Evolutionary conservation across 1,139 yeast genomes (phyloP).

Genomic region (Pichia kudriavzevii): DNA sequence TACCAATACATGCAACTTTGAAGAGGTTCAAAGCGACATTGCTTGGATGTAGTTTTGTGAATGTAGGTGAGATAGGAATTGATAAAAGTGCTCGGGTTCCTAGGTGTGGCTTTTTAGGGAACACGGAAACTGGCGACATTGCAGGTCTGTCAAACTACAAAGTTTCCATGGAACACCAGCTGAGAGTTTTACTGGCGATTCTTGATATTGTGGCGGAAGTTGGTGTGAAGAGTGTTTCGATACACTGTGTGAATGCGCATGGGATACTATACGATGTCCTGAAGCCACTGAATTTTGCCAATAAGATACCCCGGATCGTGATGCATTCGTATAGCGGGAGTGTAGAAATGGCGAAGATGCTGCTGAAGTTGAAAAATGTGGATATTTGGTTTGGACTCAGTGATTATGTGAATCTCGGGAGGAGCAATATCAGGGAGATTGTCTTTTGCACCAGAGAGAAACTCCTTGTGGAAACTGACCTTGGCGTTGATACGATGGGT

Average conservation of each 20-base stretch:
- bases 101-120: slow-evolving; percentile 47
- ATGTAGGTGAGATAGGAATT: slow-evolving; percentile 84
- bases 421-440: slow-evolving; percentile 27
- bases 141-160: slow-evolving; percentile 17
- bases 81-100: slow-evolving; percentile 75
- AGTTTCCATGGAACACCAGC: slow-evolving; percentile 63
- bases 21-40: slow-evolving; percentile 25
- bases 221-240: slow-evolving; percentile 42
- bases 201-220: slow-evolving; percentile 42
- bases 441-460: slow-evolving; percentile 27
- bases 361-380: slow-evolving; percentile 42
- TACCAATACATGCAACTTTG: slow-evolving; percentile 36
- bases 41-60: slow-evolving; percentile 4
- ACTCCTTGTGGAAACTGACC: slow-evolving; percentile 52
- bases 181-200: slow-evolving; percentile 41
- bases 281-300: slow-evolving; percentile 12
- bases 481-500: slow-evolving; percentile 23
- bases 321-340: slow-evolving; percentile 89
- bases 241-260: slow-evolving; percentile 82
- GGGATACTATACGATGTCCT: slow-evolving; percentile 48
- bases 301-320: slow-evolving; percentile 35
- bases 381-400: slow-evolving; percentile 53
- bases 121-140: slow-evolving; percentile 7
- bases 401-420: slow-evolving; percentile 48
- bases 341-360: slow-evolving; percentile 49